A percentile compares a stretch with the other conserved stretches of the same genome.
phyloP scores from a whole-genome alignment of 1,284 basidiomycete species.

The Heterobasidion annosum region DNA sequence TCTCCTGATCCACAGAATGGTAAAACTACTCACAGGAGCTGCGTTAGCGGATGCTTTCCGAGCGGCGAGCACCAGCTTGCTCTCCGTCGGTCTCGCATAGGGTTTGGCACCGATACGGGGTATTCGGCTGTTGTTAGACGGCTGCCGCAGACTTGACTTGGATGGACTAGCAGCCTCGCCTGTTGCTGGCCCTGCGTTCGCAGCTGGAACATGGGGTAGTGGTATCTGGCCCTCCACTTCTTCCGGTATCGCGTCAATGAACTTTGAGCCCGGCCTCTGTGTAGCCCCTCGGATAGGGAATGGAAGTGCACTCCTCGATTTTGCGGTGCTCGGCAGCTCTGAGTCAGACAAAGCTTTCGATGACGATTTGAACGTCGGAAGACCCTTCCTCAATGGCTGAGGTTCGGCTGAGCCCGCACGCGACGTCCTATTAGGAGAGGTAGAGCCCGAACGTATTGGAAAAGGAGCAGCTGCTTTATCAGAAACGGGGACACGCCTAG shows the following conservation, averaged over 20 bases:
- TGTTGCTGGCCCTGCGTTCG: conserved; percentile 3
- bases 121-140: conserved; percentile 47
- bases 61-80: neutral
- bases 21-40: neutral
- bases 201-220: conserved; percentile 1
- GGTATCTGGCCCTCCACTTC: conserved; percentile 11
- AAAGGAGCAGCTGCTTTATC: conserved; percentile 2
- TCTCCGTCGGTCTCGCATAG: conserved; percentile 37
- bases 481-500: conserved; percentile 6
- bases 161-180: conserved; percentile 12
- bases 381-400: conserved; percentile 18
- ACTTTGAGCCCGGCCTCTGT: neutral
- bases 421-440: conserved; percentile 11
- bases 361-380: conserved; percentile 2
- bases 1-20: neutral
- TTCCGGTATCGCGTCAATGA: conserved; percentile 12
- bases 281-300: conserved; percentile 12
- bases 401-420: conserved; percentile 28
- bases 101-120: conserved; percentile 61
- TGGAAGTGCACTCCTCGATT: conserved; percentile 9
- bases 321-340: conserved; percentile 8
- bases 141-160: conserved; percentile 44
- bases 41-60: neutral
- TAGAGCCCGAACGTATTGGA: conserved; percentile 11
- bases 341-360: conserved; percentile 10